Conservation (phyloP, 768 basidiomycete genomes). For the Lactarius pseudohatsudake region DNA sequence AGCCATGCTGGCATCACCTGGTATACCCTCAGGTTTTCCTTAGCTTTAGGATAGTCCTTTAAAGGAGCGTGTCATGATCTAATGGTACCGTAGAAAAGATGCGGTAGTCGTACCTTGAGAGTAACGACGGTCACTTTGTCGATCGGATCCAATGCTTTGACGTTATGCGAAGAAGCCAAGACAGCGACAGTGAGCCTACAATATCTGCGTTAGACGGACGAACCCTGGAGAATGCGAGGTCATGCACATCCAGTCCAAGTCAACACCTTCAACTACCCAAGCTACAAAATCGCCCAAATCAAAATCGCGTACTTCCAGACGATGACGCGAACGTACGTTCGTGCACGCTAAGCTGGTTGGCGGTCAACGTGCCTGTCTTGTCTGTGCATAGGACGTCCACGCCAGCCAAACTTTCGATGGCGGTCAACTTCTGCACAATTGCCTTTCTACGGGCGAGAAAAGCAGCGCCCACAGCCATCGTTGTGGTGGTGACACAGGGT, state of each 20-base stretch:
- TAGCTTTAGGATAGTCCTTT: conserved; percentile 45
- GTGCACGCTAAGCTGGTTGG: conserved; percentile 49
- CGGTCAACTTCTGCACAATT: conserved; percentile 50
- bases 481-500: conserved; percentile 45
- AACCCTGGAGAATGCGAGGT: conserved; percentile 5
- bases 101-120: conserved; percentile 34
- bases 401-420: conserved; percentile 51
- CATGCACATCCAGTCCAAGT: conserved; percentile 35
- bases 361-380: conserved; percentile 49
- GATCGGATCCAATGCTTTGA: conserved; percentile 48
- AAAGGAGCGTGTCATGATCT: neutral
- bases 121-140: conserved; percentile 48
- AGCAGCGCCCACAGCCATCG: conserved; percentile 46
- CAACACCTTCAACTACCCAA: conserved; percentile 33
- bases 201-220: neutral
- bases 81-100: neutral
- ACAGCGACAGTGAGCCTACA: conserved; percentile 42
- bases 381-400: conserved; percentile 47
- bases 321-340: conserved; percentile 34
- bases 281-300: conserved; percentile 12
- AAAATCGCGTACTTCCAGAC: neutral
- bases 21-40: conserved; percentile 35
- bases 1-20: neutral
- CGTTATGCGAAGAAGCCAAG: conserved; percentile 47
- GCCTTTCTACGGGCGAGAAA: conserved; percentile 44